Percentiles rank a stretch among this genome's conserved stretches.
phyloP scores from a whole-genome alignment of 1,139 yeast genomes.

The Saccharomyces hybrid region DNA sequence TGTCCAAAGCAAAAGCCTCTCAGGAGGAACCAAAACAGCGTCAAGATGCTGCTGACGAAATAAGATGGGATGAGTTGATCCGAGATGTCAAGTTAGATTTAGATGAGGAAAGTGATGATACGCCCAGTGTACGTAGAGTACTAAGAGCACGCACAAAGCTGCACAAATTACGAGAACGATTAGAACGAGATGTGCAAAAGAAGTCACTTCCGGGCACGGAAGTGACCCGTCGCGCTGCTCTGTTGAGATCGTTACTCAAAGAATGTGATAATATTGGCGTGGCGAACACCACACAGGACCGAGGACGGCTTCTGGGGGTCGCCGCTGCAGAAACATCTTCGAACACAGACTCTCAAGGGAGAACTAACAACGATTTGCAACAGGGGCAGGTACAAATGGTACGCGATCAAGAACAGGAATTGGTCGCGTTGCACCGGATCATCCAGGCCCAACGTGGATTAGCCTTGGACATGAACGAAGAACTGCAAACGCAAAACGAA shows the following conservation, averaged over 20 bases:
- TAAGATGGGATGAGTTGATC: constrained; percentile 8
- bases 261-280: background rate
- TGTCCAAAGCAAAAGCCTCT: constrained; percentile 27
- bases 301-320: background rate
- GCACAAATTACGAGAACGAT: background rate
- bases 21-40: background rate
- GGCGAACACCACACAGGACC: background rate
- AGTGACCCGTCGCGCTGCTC: background rate
- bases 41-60: background rate
- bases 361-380: constrained; percentile 47
- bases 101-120: constrained; percentile 12
- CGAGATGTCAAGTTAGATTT: constrained; percentile 10
- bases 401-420: constrained; percentile 56
- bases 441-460: constrained; percentile 63
- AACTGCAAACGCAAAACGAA: constrained; percentile 68
- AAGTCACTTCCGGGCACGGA: background rate
- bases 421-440: constrained; percentile 50
- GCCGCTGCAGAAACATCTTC: too few species aligned
- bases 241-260: background rate
- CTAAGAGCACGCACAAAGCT: background rate
- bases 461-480: constrained; percentile 69
- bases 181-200: background rate
- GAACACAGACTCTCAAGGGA: background rate
- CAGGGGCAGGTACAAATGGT: constrained; percentile 58
- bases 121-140: background rate